Evolutionary conservation across 2,329 filamentous ascomycete genomes (phyloP), one percentile per base, ranked within the genome.

Genomic region (Cryphonectria radicalis): DNA sequence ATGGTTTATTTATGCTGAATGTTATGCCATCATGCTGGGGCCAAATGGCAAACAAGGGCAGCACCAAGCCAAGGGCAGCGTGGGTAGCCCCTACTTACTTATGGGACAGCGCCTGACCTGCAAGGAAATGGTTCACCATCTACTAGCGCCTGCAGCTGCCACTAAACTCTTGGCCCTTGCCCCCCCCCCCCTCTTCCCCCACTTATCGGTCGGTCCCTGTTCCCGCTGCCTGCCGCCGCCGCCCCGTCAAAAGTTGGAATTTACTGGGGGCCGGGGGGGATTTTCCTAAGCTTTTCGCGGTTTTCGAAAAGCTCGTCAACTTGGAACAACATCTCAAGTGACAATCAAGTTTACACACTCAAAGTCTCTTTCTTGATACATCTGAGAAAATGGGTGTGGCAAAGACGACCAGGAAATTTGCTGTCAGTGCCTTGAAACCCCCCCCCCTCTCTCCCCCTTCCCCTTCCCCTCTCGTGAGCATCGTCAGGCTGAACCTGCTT

Each of bases 381-480:
- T 22, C 32, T 13, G 64, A 76, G 81, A 73, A 50, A 3, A 98
- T 98, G 95, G 95, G 94, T 83, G 89, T 94, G 76, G 89, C 91
- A 74, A 97, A 97, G 85, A 93, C 91, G 81, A 97, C 93, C 68
- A 91, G 95, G 84, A 98, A 98, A 85, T 98, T 97, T 81, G 95
- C 90, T 10, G 70, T 72, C 17, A 53, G 70, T 70, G 8, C 22
- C n/a, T 46, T 46, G n/a, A n/a, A n/a, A n/a, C n/a, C n/a, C n/a
- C n/a, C n/a, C n/a, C n/a, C n/a, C n/a, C n/a, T 1, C 25, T 7
- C 63, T 13, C 65, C 66, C 14, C 28, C 43, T 25, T 46, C 46
- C 67, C 66, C 67, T 67, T 69, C 6, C 43, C 10, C 35, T 37
- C 64, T 19, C 42, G 28, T 28, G 32, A 22, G 37, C 25, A 46